A percentile compares a stretch with the other conserved stretches of the same genome.
These are phyloP conservation scores for Irpex sp. DNA, from an alignment of 1,284 basidiomycete genomes.

Conservation along the genomic window DNA sequence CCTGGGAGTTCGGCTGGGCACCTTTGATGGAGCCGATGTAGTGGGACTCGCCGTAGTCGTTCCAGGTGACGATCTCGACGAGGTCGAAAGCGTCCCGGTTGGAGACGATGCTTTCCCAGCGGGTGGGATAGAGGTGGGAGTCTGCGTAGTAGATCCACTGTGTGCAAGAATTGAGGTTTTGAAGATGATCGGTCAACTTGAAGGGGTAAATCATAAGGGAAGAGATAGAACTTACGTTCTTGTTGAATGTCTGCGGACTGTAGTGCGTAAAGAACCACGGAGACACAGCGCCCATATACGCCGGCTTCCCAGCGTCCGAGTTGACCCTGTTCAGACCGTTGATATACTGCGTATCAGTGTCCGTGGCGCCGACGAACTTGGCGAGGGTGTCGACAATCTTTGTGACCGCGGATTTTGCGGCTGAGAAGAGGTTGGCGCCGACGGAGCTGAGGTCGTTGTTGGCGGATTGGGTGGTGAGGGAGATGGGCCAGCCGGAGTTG, in stretches of 20 bases:
- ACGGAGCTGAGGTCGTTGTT: conserved; percentile 23
- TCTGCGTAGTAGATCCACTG: conserved; percentile 46
- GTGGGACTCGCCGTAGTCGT: conserved; percentile 36
- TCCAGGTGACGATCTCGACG: conserved; percentile 39
- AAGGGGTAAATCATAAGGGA: neutral
- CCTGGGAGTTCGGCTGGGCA: conserved; percentile 46
- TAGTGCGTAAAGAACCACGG: conserved; percentile 80
- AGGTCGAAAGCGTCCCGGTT: conserved; percentile 54
- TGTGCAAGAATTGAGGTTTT: neutral
- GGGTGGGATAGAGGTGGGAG: conserved; percentile 67
- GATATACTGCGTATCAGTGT: conserved; percentile 40
- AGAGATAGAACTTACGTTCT: conserved; percentile 56
- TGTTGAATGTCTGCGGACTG: conserved; percentile 63
- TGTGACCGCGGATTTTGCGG: conserved; percentile 13
- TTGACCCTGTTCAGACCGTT: conserved; percentile 22
- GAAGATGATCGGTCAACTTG: neutral
- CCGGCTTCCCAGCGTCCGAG: conserved; percentile 15
- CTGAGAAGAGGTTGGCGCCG: conserved; percentile 21
- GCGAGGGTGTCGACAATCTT: conserved; percentile 35
- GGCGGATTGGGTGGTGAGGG: conserved; percentile 45
- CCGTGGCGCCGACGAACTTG: conserved; percentile 37
- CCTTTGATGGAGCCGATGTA: conserved; percentile 62
- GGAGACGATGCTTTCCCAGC: conserved; percentile 71
- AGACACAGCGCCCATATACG: conserved; percentile 33
- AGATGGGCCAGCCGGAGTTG: conserved; percentile 65